Base-by-base conservation (phyloP, 768 basidiomycete genomes). In the Kwoniella newhampshirensis region DNA sequence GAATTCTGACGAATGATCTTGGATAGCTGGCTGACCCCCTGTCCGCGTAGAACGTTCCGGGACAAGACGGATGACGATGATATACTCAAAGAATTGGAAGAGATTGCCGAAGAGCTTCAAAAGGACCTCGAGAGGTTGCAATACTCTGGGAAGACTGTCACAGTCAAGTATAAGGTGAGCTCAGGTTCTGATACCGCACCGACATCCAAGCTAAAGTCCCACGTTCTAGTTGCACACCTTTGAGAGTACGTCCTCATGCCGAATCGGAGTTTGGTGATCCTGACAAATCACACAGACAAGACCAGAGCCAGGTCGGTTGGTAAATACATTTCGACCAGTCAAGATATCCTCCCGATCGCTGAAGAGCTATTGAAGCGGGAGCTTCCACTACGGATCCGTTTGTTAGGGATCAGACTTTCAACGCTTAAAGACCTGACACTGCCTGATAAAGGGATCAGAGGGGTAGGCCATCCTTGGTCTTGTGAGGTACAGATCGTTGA, bases 61-160 rank as follows among this genome's bases (percentile, higher is more conserved):
- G 79, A 89, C 0, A 78, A 89, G 43, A 80, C 79, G 12, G 82
- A 89, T 61, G 82, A 83, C 55, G 80, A 81, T 1, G 82, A 82
- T 56, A 87, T 96, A 17, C 70, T 92, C 28, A 78, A 81, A 13
- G 91, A 88, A 72, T 82, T 99, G 0, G 83, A 88, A 21, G 85
- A 89, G 53, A 84, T 96, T 32, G 87, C 91, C 0, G 82, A 81
- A 1, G 87, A 91, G 66, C 83, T 99, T 12, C 88, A 85, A 68
- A 81, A 81, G 40, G 92, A 96, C 70, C 86, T 97, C 83, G 78
- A 80, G 25, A 75, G 81, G n/a, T 81, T 81, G 42, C 86, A 88
- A 27, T 99, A 91, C 86, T 82, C 85, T 6, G 94, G 91, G 7
- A 84, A 86, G 63, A 96, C 91, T 0, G 81, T 98, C 28, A 94